phyloP scores from a whole-genome alignment of 169 alveolate species.

The Blepharisma undulans region DNA sequence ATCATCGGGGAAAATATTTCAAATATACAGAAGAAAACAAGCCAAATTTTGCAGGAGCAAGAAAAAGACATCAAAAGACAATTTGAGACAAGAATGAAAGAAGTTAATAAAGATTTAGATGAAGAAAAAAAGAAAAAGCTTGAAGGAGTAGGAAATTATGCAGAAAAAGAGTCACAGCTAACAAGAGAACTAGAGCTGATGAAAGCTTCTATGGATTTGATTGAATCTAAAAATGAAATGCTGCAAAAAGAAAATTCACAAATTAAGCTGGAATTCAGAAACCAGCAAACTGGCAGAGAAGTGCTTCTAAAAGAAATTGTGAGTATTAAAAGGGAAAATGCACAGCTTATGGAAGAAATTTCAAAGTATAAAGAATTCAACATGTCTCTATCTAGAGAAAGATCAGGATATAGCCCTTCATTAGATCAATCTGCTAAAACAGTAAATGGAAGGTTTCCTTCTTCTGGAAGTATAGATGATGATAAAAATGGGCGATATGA shows the following conservation, averaged over 20 bases:
- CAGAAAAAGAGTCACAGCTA: constrained; percentile 64
- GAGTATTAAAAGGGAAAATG: constrained; percentile 63
- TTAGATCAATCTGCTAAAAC: not conserved
- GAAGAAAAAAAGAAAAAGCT: constrained; percentile 27
- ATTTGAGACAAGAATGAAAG: constrained; percentile 3
- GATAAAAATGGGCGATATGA: constrained; percentile 6
- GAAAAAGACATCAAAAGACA: constrained; percentile 35
- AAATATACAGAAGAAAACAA: constrained; percentile 17
- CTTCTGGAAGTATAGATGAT: not conserved
- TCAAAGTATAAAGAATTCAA: constrained; percentile 45
- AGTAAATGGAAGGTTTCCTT: not conserved
- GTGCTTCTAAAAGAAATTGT: constrained; percentile 57
- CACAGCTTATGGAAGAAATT: constrained; percentile 59
- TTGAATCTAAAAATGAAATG: constrained; percentile 60
- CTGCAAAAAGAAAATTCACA: constrained; percentile 63
- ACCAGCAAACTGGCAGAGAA: constrained; percentile 63
- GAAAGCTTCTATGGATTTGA: constrained; percentile 57
- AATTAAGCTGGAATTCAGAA: constrained; percentile 52
- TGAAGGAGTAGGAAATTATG: constrained; percentile 26
- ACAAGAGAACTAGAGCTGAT: constrained; percentile 60
- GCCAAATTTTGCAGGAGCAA: constrained; percentile 17
- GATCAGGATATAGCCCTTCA: not conserved
- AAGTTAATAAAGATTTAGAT: constrained; percentile 26
- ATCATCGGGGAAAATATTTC: not conserved
- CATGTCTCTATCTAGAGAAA: not conserved